Evolutionary conservation across 1,284 basidiomycete genomes (phyloP).

Genomic region (Ustilago sp.): DNA sequence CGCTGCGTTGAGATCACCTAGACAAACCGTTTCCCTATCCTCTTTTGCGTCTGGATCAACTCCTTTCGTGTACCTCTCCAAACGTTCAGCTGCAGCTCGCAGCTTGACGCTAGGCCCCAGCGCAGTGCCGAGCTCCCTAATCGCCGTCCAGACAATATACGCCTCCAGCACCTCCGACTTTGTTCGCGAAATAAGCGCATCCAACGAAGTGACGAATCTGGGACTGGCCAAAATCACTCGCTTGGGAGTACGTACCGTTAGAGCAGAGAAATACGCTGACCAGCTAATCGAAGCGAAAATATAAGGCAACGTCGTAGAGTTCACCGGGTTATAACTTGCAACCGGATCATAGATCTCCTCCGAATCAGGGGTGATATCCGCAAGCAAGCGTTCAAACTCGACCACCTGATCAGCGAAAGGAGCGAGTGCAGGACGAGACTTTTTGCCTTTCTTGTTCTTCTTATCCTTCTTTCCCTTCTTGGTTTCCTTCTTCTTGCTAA

Average conservation of each 20-base stretch:
- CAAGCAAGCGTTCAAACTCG: slow-evolving; percentile 83
- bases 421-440: slow-evolving; percentile 71
- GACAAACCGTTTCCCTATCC: slow-evolving; percentile 79
- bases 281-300: slow-evolving; percentile 82
- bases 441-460: slow-evolving; percentile 70
- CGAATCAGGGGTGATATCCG: slow-evolving; percentile 76
- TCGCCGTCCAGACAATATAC: slow-evolving; percentile 76
- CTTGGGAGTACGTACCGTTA: slow-evolving; percentile 74
- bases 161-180: slow-evolving; percentile 81
- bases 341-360: slow-evolving; percentile 79
- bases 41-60: slow-evolving; percentile 87
- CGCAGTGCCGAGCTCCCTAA: slow-evolving; percentile 57
- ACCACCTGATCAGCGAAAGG: slow-evolving; percentile 81
- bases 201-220: slow-evolving; percentile 79
- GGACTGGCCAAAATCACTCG: slow-evolving; percentile 84
- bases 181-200: slow-evolving; percentile 79
- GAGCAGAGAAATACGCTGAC: slow-evolving; percentile 83
- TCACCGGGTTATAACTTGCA: slow-evolving; percentile 86
- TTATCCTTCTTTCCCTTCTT: slow-evolving; percentile 74
- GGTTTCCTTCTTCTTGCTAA: slow-evolving; percentile 71
- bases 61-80: slow-evolving; percentile 80
- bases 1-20: slow-evolving; percentile 70
- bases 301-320: slow-evolving; percentile 75
- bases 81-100: slow-evolving; percentile 71
- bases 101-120: slow-evolving; percentile 69